A percentile compares a stretch with the other conserved stretches of the same genome.
phyloP scores from a whole-genome alignment of 2,329 filamentous ascomycete genomes.

The Pseudopyricularia javanii region DNA sequence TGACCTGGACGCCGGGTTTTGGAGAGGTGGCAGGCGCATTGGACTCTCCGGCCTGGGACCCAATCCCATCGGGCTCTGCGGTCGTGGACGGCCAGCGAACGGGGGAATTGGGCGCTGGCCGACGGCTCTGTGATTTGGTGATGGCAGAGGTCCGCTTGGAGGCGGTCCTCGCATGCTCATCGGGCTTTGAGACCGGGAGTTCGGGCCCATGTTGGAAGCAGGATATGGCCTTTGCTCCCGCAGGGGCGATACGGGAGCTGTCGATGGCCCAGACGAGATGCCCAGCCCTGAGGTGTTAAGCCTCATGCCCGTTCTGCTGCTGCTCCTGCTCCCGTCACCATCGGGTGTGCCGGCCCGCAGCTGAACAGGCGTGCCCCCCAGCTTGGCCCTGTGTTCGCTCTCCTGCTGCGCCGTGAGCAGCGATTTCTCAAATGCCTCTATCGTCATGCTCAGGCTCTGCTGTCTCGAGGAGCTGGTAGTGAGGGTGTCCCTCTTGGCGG shows the following conservation, averaged over 20 bases:
- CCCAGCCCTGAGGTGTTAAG: not conserved
- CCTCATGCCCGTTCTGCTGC: not conserved
- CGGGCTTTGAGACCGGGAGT: conserved; percentile 2
- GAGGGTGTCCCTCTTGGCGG: conserved; percentile 38
- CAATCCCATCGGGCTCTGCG: conserved; percentile 3
- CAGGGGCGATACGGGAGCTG: not conserved
- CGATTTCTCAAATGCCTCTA: conserved; percentile 25
- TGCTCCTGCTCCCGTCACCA: not conserved
- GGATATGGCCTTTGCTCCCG: not conserved
- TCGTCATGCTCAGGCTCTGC: conserved; percentile 34
- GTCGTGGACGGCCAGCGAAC: not conserved
- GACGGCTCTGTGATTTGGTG: not conserved
- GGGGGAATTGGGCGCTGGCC: not conserved
- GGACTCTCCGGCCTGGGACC: conserved; percentile 2
- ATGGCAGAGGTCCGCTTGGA: not conserved
- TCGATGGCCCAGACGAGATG: not conserved
- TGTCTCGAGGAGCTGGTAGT: conserved; percentile 30
- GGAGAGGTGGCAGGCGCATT: not conserved
- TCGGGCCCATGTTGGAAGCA: not conserved
- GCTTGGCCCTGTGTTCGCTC: conserved; percentile 11
- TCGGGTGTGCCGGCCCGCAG: conserved; percentile 3
- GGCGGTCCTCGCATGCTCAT: conserved; percentile 1
- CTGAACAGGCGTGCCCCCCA: not conserved
- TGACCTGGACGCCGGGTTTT: not conserved
- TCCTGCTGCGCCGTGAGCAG: conserved; percentile 9